Conservation (phyloP, 257 asterid species). For the Penstemon eatonii region DNA sequence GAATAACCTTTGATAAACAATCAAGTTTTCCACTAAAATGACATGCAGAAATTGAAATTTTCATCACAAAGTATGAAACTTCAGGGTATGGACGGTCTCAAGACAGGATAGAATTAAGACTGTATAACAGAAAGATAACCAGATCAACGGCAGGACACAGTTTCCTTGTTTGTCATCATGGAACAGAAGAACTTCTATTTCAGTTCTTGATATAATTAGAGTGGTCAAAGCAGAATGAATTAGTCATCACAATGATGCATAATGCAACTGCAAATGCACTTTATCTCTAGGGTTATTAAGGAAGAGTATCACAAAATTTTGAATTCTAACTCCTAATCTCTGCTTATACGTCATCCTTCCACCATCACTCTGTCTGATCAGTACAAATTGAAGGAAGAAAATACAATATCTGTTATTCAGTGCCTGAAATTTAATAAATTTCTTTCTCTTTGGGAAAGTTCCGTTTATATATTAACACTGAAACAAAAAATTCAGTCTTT, state of each 20-base stretch:
- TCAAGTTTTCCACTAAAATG: background rate
- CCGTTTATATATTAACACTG: too few species aligned
- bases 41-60: background rate
- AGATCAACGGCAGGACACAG: slow-evolving; percentile 6
- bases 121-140: background rate
- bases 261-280: background rate
- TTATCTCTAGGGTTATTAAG: background rate
- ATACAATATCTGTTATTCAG: background rate
- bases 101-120: background rate
- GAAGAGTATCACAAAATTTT: background rate
- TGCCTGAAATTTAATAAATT: too few species aligned
- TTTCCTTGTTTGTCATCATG: slow-evolving; percentile 6
- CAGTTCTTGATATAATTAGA: too few species aligned
- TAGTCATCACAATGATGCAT: too few species aligned
- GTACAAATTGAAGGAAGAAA: background rate
- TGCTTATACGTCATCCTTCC: background rate
- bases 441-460: too few species aligned
- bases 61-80: background rate
- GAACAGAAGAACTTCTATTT: background rate
- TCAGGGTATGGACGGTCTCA: background rate
- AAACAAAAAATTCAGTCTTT: too few species aligned
- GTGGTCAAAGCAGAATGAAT: too few species aligned
- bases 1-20: slow-evolving; percentile 17
- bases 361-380: background rate
- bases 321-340: background rate